phyloP scores from a whole-genome alignment of 352 stramenopile genomes.

The Globisporangium middletonii region DNA sequence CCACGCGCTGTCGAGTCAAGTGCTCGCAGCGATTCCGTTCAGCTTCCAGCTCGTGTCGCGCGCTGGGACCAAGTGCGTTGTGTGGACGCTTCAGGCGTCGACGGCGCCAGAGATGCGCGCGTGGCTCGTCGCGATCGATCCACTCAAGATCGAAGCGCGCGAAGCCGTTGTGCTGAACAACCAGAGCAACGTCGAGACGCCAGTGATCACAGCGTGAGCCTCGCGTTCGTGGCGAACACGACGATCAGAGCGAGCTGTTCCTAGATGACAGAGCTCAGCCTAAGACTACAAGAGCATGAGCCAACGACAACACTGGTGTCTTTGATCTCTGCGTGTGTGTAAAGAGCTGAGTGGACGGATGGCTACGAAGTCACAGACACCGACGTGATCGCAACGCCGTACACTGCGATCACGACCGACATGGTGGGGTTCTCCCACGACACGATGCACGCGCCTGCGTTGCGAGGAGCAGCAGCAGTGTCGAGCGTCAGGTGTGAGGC shows the following conservation, averaged over 20 bases:
- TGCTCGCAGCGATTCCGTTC: slow-evolving; percentile 34
- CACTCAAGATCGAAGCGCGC: slow-evolving; percentile 51
- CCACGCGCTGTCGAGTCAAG: background rate
- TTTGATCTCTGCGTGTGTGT: background rate
- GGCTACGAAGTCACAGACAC: background rate
- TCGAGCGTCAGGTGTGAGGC: background rate
- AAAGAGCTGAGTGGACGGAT: background rate
- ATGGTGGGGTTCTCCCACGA: slow-evolving; percentile 77
- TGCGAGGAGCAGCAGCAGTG: background rate
- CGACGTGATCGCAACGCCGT: slow-evolving; percentile 50
- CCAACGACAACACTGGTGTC: background rate
- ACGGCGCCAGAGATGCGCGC: slow-evolving; percentile 54
- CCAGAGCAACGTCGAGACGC: slow-evolving; percentile 14
- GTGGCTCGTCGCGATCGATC: slow-evolving; percentile 68
- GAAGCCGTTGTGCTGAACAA: slow-evolving; percentile 14
- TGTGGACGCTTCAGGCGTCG: slow-evolving; percentile 76
- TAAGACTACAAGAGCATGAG: background rate
- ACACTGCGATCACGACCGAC: slow-evolving; percentile 57
- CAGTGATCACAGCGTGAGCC: slow-evolving; percentile 21
- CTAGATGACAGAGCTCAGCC: background rate
- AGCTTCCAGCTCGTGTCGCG: slow-evolving; percentile 66
- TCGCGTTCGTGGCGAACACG: background rate
- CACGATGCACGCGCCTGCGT: slow-evolving; percentile 52
- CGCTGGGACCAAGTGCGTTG: slow-evolving; percentile 35
- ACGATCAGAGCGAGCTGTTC: background rate